These are phyloP conservation scores for Mycena galopus DNA, from an alignment of 768 basidiomycete species.

Conservation along the genomic window DNA sequence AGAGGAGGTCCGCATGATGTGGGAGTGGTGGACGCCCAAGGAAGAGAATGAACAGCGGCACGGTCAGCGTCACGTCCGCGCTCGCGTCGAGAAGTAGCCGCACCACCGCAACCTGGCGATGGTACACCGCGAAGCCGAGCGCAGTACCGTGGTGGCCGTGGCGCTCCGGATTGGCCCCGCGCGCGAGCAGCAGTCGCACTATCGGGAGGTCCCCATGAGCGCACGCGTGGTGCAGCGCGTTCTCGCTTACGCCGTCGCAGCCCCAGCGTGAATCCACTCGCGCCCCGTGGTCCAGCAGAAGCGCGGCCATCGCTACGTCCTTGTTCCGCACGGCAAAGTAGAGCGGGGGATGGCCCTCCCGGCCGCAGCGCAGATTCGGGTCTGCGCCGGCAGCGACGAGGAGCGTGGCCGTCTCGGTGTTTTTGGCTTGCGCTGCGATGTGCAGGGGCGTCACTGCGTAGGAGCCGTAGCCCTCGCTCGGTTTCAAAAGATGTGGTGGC, in stretches of 20 bases:
- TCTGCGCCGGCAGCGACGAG: neutral
- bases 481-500: neutral
- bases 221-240: neutral
- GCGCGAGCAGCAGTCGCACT: neutral
- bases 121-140: conserved; percentile 20
- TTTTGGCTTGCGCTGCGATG: neutral
- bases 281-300: neutral
- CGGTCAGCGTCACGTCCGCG: neutral
- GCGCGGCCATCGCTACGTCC: neutral
- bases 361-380: neutral
- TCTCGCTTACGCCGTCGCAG: neutral
- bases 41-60: neutral
- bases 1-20: conserved; percentile 3
- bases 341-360: neutral
- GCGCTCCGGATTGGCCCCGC: neutral
- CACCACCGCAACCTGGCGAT: neutral
- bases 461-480: neutral
- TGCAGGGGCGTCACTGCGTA: neutral
- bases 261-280: neutral
- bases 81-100: conserved; percentile 13
- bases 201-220: neutral
- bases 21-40: neutral
- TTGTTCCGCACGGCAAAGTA: neutral
- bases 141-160: neutral
- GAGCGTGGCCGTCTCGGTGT: neutral